A percentile compares a stretch with the other conserved stretches of the same genome.
These are phyloP conservation scores for Pholiota conissans DNA, from an alignment of 768 basidiomycete genomes.

Conservation along the genomic window DNA sequence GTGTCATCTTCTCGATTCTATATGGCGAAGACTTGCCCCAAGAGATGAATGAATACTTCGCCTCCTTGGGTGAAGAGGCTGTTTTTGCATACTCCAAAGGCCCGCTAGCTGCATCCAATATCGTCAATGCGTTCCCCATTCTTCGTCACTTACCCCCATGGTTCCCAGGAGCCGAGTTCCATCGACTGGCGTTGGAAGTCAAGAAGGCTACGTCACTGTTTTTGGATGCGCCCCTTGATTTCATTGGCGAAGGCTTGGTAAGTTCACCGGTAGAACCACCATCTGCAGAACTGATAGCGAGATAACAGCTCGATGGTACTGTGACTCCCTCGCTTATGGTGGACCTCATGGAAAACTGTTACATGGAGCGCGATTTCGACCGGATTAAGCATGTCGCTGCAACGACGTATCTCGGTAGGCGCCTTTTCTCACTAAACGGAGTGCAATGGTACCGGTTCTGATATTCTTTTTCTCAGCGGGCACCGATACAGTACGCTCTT, in stretches of 20 bases:
- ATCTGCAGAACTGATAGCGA: background rate
- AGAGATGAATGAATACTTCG: constrained; percentile 11
- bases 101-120: background rate
- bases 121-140: constrained; percentile 11
- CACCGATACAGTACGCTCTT: constrained; percentile 13
- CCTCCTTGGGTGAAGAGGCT: constrained; percentile 8
- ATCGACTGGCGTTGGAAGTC: constrained; percentile 12
- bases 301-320: constrained; percentile 15
- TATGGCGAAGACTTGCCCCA: constrained; percentile 17
- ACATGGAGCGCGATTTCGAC: constrained; percentile 15
- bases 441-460: too few species aligned
- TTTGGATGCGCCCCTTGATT: constrained; percentile 15
- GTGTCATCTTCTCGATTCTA: constrained; percentile 15
- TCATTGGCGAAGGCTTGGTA: constrained; percentile 15
- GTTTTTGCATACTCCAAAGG: background rate
- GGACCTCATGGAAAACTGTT: constrained; percentile 19
- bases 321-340: constrained; percentile 15
- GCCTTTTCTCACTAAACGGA: too few species aligned
- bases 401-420: constrained; percentile 17
- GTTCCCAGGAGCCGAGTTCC: constrained; percentile 19
- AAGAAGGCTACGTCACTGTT: constrained; percentile 11
- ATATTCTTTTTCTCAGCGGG: constrained; percentile 9
- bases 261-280: background rate
- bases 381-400: constrained; percentile 17
- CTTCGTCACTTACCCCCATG: constrained; percentile 17